These are phyloP conservation scores for Cyclotella baltica DNA, from an alignment of 108 stramenopile species.

Conservation along the genomic window DNA sequence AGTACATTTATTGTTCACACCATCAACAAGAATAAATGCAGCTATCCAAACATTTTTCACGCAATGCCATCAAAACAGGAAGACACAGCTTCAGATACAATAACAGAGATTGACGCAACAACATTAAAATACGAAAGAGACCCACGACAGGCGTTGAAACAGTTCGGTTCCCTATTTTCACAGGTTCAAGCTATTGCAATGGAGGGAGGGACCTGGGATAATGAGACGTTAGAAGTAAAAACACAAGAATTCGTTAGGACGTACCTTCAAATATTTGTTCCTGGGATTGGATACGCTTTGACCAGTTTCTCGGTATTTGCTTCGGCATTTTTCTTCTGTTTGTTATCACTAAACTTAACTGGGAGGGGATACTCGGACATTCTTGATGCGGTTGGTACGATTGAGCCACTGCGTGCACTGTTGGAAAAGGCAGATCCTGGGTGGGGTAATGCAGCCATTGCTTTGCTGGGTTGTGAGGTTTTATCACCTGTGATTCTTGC, in stretches of 20 bases:
- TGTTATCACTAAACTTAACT: background rate
- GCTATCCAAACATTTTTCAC: too few species aligned
- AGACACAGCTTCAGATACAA: too few species aligned
- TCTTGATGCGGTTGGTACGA: background rate
- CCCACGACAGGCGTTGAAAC: slow-evolving; percentile 11
- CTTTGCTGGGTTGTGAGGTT: slow-evolving; percentile 14
- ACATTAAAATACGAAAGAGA: background rate
- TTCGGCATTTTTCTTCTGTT: background rate
- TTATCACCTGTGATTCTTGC: slow-evolving; percentile 15
- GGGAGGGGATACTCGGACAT: slow-evolving; percentile 21
- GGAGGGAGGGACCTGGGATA: slow-evolving; percentile 13
- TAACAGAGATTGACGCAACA: too few species aligned
- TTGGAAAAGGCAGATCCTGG: slow-evolving; percentile 14
- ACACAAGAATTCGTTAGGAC: slow-evolving; percentile 22
- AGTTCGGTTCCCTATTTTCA: slow-evolving; percentile 18
- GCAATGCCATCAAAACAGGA: too few species aligned
- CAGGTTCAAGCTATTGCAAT: background rate
- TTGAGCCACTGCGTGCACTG: slow-evolving; percentile 1
- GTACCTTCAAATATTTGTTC: slow-evolving; percentile 23
- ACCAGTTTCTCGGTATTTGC: slow-evolving; percentile 10
- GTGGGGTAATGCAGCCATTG: slow-evolving; percentile 24
- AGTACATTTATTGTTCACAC: too few species aligned
- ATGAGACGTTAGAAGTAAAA: slow-evolving; percentile 13
- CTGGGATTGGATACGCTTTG: slow-evolving; percentile 14
- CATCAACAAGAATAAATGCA: too few species aligned